A percentile compares a stretch with the other conserved stretches of the same genome.
Evolutionary conservation across 2,329 filamentous ascomycete genomes (phyloP).

Genomic region (Diaporthe citri): DNA sequence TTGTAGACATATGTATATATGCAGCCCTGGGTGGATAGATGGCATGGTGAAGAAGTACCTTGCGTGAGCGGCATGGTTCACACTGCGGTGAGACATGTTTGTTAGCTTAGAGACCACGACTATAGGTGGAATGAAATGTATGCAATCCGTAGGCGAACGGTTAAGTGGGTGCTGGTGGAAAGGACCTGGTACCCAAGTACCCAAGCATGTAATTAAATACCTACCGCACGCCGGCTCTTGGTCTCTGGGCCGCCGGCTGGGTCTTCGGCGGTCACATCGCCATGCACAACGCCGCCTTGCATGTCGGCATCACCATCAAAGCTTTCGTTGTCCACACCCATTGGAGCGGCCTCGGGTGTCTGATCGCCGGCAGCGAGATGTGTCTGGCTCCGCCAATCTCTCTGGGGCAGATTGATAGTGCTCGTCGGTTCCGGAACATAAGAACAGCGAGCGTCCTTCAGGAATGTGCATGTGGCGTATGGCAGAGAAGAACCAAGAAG

Average conservation of each 20-base stretch:
- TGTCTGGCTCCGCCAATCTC: not conserved
- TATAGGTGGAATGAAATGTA: not conserved
- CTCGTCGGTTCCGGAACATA: not conserved
- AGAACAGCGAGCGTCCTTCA: not conserved
- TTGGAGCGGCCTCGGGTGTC: not conserved
- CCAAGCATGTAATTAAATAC: not conserved
- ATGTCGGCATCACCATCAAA: not conserved
- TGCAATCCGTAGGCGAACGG: not conserved
- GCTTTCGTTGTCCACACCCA: not conserved
- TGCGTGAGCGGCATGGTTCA: constrained; percentile 26
- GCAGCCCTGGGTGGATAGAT: not conserved
- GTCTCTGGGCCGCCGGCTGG: not conserved
- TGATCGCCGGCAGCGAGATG: not conserved
- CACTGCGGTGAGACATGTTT: not conserved
- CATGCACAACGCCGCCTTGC: not conserved
- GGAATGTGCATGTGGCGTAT: not conserved
- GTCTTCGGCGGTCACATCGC: constrained; percentile 7
- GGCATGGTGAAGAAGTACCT: not conserved
- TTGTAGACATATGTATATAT: not conserved
- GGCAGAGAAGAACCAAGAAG: not conserved
- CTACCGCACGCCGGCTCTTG: constrained; percentile 8
- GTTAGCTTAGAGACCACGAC: not conserved
- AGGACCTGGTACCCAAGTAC: not conserved
- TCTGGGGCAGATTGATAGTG: not conserved
- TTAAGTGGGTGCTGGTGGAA: not conserved